Base-by-base conservation (phyloP, 192 early-diverging fungal genomes). In the Rhizophagus prolifer region DNA sequence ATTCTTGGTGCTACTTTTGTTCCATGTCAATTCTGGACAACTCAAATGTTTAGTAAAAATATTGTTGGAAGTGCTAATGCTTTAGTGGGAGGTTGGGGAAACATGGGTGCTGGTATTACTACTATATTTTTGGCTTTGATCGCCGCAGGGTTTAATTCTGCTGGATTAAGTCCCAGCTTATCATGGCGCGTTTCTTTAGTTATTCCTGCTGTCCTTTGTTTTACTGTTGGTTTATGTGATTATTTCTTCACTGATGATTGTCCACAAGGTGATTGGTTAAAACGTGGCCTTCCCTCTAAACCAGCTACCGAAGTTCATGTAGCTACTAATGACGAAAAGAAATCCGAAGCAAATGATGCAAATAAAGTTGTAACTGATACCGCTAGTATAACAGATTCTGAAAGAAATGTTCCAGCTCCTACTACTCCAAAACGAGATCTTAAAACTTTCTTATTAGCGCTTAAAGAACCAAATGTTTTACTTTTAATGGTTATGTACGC, bases 1-100 rank as follows among this genome's bases (percentile, higher is more conserved):
- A 79, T 91, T 50, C 70, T 92, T 14, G 90, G 90, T 41, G 87
- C 88, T 9, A 69, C 90, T 6, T 92, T 92, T 86, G 90, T 91
- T 1, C 88, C 90, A 19, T 91, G 90, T 74, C 90, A 91, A 86
- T 86, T 88, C 79, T 92, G 91, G 91, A 83, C 90, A 36, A 90
- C 89, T 4, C 76, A 84, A 36, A 84, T 91, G 82, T 92, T 92
- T 79, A 59, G 78, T 46, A 46, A 72, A 16, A 74, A 85, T 23
- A 80, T 90, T 64, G 90, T 93, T 23, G 91, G 91, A 21, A 86
- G 87, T 34, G 91, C 91, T 38, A 92, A 92, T 79, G 90, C 91
- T 23, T 41, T 92, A 59, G 86, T 83, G 9, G 91, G 88, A 58
- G 91, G 91, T 10, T 91, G 91, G 84, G 90, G 90, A 41, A 91